These are phyloP conservation scores for Russula brevipes DNA, from an alignment of 768 basidiomycete species.

Conservation along the genomic window DNA sequence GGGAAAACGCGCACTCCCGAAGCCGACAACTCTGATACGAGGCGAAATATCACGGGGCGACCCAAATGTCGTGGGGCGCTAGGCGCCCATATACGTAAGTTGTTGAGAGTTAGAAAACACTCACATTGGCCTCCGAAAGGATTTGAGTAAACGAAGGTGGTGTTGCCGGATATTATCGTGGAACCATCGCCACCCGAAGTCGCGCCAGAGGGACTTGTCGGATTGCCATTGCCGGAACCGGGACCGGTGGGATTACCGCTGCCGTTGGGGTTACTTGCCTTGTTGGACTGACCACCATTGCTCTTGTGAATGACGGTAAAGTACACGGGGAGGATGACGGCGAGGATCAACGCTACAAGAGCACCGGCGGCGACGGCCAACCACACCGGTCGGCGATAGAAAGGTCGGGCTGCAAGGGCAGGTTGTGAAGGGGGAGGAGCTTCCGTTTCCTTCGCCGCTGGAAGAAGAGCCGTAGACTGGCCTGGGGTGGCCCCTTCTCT, in stretches of 20 bases:
- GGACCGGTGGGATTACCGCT: not conserved
- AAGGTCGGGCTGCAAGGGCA: not conserved
- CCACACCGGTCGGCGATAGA: constrained; percentile 7
- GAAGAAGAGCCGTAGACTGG: constrained; percentile 4
- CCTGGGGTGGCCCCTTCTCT: constrained; percentile 3
- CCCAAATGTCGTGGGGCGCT: too few species aligned
- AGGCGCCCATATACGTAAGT: not conserved
- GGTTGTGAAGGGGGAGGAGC: not conserved
- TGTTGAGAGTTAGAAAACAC: not conserved
- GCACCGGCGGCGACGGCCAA: constrained; percentile 6
- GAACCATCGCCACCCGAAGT: constrained; percentile 24
- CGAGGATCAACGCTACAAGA: constrained; percentile 8
- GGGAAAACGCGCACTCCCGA: not conserved
- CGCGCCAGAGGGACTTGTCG: not conserved
- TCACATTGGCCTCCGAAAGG: constrained; percentile 43
- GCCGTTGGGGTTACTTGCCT: too few species aligned
- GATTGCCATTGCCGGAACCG: not conserved
- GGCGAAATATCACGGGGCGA: not conserved
- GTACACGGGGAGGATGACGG: constrained; percentile 11
- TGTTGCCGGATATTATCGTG: constrained; percentile 37
- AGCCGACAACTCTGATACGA: not conserved
- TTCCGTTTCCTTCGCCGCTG: not conserved
- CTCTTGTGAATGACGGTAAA: constrained; percentile 12
- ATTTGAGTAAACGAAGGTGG: constrained; percentile 44
- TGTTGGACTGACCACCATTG: not conserved